Evolutionary conservation across 306 rosid genomes (phyloP).

Genomic region (Cicer arietinum): DNA sequence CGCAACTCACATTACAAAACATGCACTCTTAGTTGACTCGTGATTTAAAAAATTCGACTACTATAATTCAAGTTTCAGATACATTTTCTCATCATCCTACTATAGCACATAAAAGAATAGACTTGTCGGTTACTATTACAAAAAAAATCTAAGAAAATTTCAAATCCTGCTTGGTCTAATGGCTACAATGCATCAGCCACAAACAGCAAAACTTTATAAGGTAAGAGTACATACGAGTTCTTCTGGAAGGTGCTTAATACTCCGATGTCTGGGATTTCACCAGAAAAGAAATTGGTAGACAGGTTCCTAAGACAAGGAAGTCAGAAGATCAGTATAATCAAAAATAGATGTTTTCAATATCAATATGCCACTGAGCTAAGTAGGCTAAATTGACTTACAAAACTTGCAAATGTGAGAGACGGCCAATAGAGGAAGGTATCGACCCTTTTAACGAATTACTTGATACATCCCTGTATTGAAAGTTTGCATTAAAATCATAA

Average conservation of each 20-base stretch:
- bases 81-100: constrained; percentile 2
- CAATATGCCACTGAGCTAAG: constrained; percentile 12
- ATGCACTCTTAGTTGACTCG: background rate
- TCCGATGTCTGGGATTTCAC: constrained; percentile 96
- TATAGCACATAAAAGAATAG: background rate
- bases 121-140: background rate
- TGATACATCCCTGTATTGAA: constrained; percentile 73
- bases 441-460: constrained; percentile 89
- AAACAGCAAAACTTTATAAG: background rate
- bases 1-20: background rate
- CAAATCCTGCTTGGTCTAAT: background rate
- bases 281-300: constrained; percentile 88
- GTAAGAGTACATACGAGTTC: constrained; percentile 65
- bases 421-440: constrained; percentile 92
- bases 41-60: background rate
- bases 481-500: constrained; percentile 35
- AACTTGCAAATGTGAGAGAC: constrained; percentile 65
- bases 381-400: constrained; percentile 64
- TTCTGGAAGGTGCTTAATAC: constrained; percentile 82
- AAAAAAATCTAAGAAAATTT: background rate
- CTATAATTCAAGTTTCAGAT: constrained; percentile 1
- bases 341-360: constrained; percentile 2
- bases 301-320: constrained; percentile 71
- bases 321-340: constrained; percentile 27
- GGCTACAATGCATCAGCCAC: background rate